Conservation (phyloP, 179 eudicot genomes). For the Sideroxylon spinosum region DNA sequence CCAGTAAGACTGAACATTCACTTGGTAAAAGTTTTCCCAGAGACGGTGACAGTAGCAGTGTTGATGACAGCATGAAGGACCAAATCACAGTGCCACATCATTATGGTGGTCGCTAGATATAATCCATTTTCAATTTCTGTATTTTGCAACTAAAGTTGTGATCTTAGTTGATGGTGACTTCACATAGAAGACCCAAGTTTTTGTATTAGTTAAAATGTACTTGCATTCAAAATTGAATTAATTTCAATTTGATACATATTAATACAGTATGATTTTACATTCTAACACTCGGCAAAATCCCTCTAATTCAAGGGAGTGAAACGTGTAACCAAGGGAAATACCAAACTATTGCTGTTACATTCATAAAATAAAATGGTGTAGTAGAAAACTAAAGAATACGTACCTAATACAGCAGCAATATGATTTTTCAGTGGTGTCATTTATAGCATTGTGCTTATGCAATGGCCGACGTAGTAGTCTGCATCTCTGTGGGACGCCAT, state of each 20-base stretch:
- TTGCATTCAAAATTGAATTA: background rate
- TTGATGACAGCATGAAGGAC: background rate
- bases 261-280: slow-evolving; percentile 9
- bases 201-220: background rate
- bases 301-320: slow-evolving; percentile 4
- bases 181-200: background rate
- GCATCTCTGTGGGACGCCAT: slow-evolving; percentile 30
- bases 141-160: too few relatives aligned
- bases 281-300: background rate
- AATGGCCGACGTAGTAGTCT: slow-evolving; percentile 23
- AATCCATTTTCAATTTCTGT: too few relatives aligned
- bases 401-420: background rate
- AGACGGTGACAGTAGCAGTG: background rate
- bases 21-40: background rate
- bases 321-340: background rate
- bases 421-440: background rate
- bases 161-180: too few relatives aligned
- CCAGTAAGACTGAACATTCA: background rate
- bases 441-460: slow-evolving; percentile 11
- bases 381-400: background rate
- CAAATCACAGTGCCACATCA: background rate
- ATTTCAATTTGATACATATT: background rate
- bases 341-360: slow-evolving; percentile 2
- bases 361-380: background rate
- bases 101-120: background rate